Evolutionary conservation across 768 basidiomycete genomes (phyloP).

Genomic region (Trametes villosa): DNA sequence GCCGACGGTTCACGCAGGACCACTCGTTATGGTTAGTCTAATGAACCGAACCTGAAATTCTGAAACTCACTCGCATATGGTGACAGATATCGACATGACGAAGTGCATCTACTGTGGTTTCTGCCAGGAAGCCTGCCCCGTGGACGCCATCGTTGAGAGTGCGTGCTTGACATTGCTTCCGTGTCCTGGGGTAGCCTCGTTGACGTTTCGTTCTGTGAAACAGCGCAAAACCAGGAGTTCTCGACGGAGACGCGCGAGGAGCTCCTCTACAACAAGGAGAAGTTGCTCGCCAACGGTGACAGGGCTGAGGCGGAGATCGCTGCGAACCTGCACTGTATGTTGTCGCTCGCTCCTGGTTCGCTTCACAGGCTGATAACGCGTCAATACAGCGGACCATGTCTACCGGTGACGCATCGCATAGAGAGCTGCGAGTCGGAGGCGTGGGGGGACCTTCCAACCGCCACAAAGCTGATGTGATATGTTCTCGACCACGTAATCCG

Average conservation of each 20-base stretch:
- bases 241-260: conserved; percentile 98
- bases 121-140: conserved; percentile 99
- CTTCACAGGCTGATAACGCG: conserved; percentile 19
- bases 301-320: conserved; percentile 97
- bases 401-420: conserved; percentile 60
- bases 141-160: conserved; percentile 99
- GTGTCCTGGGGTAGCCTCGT: conserved; percentile 6
- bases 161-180: conserved; percentile 34
- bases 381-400: conserved; percentile 75
- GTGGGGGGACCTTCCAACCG: conserved; percentile 20
- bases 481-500: conserved; percentile 22
- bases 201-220: not conserved
- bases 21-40: conserved; percentile 84
- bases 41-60: conserved; percentile 16
- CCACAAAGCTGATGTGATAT: conserved; percentile 28
- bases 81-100: conserved; percentile 96
- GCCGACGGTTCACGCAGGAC: conserved; percentile 95
- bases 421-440: conserved; percentile 5
- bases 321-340: conserved; percentile 80
- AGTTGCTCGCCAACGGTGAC: conserved; percentile 94
- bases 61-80: conserved; percentile 6
- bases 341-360: conserved; percentile 2
- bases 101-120: conserved; percentile 99
- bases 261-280: conserved; percentile 99
- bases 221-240: conserved; percentile 97